Conservation (phyloP, 139 green algal genomes). For the Axilococcus clingmanii region DNA sequence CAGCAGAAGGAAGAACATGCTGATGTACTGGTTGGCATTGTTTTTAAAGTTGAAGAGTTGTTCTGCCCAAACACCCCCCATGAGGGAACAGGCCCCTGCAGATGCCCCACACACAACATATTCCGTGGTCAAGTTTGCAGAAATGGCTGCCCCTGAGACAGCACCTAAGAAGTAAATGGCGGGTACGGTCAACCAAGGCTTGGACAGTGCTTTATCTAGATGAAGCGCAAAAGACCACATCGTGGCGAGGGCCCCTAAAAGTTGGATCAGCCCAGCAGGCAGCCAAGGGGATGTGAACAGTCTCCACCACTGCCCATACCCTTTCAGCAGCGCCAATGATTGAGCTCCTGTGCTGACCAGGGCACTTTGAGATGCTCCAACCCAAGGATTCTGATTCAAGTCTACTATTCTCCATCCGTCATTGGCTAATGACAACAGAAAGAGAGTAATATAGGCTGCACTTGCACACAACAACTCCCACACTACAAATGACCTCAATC, state of each 20-base stretch:
- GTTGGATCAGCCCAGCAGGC: conserved; percentile 35
- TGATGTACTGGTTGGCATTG: background rate
- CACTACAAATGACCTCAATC: conserved; percentile 7
- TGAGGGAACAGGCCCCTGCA: conserved; percentile 25
- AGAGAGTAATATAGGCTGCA: conserved; percentile 24
- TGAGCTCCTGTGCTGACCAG: conserved; percentile 26
- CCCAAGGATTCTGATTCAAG: conserved; percentile 39
- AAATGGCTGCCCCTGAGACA: conserved; percentile 22
- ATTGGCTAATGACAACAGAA: conserved; percentile 19
- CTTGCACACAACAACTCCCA: too few species aligned
- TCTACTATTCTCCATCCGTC: conserved; percentile 31
- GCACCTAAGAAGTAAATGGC: conserved; percentile 28
- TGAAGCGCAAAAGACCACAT: conserved; percentile 41
- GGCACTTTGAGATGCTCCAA: conserved; percentile 13
- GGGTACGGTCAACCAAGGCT: conserved; percentile 7
- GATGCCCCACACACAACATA: conserved; percentile 27
- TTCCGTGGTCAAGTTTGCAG: conserved; percentile 31
- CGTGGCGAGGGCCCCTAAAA: conserved; percentile 9
- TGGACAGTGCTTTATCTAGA: conserved; percentile 9
- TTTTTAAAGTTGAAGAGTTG: conserved; percentile 15
- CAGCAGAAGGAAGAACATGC: conserved; percentile 11
- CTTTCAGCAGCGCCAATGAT: conserved; percentile 11
- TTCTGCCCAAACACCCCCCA: conserved; percentile 28
- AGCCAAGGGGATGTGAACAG: conserved; percentile 35
- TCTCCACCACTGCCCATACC: conserved; percentile 22